These are phyloP conservation scores for Xerocomus brunneocitrinus DNA, from an alignment of 768 basidiomycete species.

Conservation along the genomic window DNA sequence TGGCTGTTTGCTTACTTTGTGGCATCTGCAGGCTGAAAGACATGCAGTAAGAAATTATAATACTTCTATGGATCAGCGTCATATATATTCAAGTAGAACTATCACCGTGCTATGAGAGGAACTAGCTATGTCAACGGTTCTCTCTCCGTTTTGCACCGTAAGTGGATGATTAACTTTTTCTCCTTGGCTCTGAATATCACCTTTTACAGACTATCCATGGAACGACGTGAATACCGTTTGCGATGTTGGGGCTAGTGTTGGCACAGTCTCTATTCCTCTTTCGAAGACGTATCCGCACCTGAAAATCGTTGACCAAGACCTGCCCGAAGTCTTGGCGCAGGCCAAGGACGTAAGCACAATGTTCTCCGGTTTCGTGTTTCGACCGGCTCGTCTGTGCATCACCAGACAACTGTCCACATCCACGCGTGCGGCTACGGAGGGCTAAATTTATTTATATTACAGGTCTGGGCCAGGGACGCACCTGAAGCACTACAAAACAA, in stretches of 20 bases:
- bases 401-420: not conserved
- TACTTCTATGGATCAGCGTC: not conserved
- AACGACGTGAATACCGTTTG: constrained; percentile 21
- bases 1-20: not conserved
- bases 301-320: constrained; percentile 26
- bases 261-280: constrained; percentile 26
- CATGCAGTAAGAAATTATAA: constrained; percentile 8
- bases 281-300: constrained; percentile 24
- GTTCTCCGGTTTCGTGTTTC: not conserved
- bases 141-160: constrained; percentile 17
- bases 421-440: not conserved
- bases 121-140: constrained; percentile 18
- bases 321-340: constrained; percentile 24
- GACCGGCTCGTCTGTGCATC: not conserved
- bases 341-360: constrained; percentile 17
- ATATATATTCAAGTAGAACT: constrained; percentile 9
- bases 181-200: not conserved
- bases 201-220: constrained; percentile 25
- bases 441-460: not conserved
- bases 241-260: constrained; percentile 30
- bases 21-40: constrained; percentile 8
- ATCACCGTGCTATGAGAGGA: constrained; percentile 23
- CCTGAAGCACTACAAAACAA: not conserved
- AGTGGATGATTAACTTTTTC: not conserved
- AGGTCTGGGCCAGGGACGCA: not conserved